phyloP scores from a whole-genome alignment of 2,329 filamentous ascomycete genomes.

The Colletotrichum spaethianum region DNA sequence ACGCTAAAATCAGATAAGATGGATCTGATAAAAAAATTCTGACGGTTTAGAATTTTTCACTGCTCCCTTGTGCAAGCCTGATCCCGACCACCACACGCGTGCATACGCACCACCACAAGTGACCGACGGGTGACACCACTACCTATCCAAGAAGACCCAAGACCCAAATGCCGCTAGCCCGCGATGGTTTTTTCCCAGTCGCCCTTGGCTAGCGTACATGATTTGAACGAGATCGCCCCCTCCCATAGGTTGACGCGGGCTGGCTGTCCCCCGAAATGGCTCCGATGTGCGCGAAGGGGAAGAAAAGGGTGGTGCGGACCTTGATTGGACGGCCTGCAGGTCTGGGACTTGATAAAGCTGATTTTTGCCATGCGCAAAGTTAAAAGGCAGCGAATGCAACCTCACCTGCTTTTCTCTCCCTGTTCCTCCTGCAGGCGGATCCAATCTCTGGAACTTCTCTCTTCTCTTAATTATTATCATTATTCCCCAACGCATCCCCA shows the following conservation, averaged over 20 bases:
- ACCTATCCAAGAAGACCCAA: not conserved
- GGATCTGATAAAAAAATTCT: slow-evolving; percentile 40
- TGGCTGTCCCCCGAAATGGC: slow-evolving; percentile 26
- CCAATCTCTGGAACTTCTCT: not conserved
- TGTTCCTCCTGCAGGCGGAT: slow-evolving; percentile 10
- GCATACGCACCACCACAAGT: not conserved
- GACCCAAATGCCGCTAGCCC: slow-evolving; percentile 11
- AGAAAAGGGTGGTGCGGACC: slow-evolving; percentile 10
- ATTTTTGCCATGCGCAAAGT: slow-evolving; percentile 18
- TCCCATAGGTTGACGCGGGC: not conserved
- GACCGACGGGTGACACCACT: slow-evolving; percentile 1
- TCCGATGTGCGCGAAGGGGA: slow-evolving; percentile 16
- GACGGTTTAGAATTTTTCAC: not conserved
- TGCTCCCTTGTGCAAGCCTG: not conserved
- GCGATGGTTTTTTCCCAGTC: slow-evolving; percentile 15
- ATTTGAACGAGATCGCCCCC: not conserved
- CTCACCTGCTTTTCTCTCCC: slow-evolving; percentile 4
- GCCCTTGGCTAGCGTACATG: not conserved
- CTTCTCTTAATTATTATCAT: not conserved
- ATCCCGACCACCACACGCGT: slow-evolving; percentile 2
- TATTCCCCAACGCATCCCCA: not conserved
- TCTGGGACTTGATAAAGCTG: slow-evolving; percentile 4
- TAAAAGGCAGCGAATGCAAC: slow-evolving; percentile 34
- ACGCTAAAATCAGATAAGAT: slow-evolving; percentile 39
- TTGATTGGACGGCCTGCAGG: slow-evolving; percentile 7